A percentile compares a stretch with the other conserved stretches of the same genome.
Evolutionary conservation across 495 filamentous ascomycete species (phyloP).

Genomic region (Podospora bellae-mahoneyi): DNA sequence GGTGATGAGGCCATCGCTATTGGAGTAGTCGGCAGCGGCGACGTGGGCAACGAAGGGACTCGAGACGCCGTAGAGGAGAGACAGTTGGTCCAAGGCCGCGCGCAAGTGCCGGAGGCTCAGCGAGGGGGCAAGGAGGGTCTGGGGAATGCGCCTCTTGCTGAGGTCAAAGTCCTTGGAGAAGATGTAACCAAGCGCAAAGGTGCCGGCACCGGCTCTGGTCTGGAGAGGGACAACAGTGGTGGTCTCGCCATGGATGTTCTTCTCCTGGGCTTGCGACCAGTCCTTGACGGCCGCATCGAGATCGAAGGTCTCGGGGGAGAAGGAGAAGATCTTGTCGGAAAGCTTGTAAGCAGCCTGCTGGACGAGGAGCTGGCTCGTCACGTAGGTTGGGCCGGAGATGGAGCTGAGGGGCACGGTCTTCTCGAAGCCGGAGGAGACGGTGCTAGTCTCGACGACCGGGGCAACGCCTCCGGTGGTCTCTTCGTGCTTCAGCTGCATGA

Average conservation of each 20-base stretch:
- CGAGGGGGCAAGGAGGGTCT: slow-evolving; percentile 82
- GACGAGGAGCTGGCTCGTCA: slow-evolving; percentile 84
- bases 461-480: slow-evolving; percentile 24
- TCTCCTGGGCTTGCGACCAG: slow-evolving; percentile 63
- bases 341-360: slow-evolving; percentile 93
- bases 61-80: slow-evolving; percentile 80
- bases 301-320: slow-evolving; percentile 89
- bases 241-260: slow-evolving; percentile 76
- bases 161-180: slow-evolving; percentile 94
- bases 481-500: slow-evolving; percentile 30
- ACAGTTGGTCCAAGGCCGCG: slow-evolving; percentile 81
- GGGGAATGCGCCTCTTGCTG: slow-evolving; percentile 84
- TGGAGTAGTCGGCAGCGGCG: slow-evolving; percentile 86
- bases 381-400: slow-evolving; percentile 84
- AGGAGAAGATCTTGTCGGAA: slow-evolving; percentile 94
- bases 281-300: slow-evolving; percentile 74
- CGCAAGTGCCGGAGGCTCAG: slow-evolving; percentile 77
- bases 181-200: slow-evolving; percentile 91
- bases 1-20: slow-evolving; percentile 65
- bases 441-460: slow-evolving; percentile 11
- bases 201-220: slow-evolving; percentile 82
- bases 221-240: slow-evolving; percentile 77
- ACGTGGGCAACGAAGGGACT: slow-evolving; percentile 91
- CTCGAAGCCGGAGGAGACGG: slow-evolving; percentile 30
- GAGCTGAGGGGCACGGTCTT: slow-evolving; percentile 54